phyloP scores from a whole-genome alignment of 306 rosid genomes.

The Quercus variabilis region DNA sequence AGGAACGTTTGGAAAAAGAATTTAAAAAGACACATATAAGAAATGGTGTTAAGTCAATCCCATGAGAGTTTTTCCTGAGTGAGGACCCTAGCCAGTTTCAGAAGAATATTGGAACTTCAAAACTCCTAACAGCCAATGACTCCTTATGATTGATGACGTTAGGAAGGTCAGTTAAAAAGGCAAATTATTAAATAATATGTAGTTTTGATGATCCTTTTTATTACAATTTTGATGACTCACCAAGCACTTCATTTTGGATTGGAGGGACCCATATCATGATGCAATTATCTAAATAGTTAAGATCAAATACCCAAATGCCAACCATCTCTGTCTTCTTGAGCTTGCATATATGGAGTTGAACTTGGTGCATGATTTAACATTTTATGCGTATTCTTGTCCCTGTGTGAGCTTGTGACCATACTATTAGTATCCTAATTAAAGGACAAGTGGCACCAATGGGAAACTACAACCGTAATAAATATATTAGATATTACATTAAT shows the following conservation, averaged over 20 bases:
- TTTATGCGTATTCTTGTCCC: not conserved
- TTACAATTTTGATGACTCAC: conserved; percentile 52
- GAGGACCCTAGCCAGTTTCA: conserved; percentile 38
- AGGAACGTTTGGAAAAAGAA: not conserved
- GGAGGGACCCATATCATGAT: conserved; percentile 32
- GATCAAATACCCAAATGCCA: conserved; percentile 43
- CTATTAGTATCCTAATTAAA: no score
- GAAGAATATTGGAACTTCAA: conserved; percentile 30
- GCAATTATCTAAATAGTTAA: conserved; percentile 15
- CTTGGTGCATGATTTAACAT: conserved; percentile 5
- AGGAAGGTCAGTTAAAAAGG: conserved; percentile 58
- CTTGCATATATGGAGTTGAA: conserved; percentile 5
- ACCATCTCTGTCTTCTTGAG: conserved; percentile 7
- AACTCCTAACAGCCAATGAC: conserved; percentile 32
- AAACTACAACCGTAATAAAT: no score
- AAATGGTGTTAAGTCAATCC: conserved; percentile 37
- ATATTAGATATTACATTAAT: no score
- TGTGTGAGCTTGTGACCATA: conserved; percentile 2
- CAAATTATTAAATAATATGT: conserved; percentile 23
- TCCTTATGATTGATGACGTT: conserved; percentile 50
- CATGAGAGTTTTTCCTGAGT: conserved; percentile 8
- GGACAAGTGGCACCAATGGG: no score
- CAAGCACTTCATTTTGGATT: conserved; percentile 45
- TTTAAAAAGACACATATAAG: not conserved
- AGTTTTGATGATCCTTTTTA: conserved; percentile 30